phyloP scores from a whole-genome alignment of 805 yeast species.

The Wickerhamomyces ciferrii region DNA sequence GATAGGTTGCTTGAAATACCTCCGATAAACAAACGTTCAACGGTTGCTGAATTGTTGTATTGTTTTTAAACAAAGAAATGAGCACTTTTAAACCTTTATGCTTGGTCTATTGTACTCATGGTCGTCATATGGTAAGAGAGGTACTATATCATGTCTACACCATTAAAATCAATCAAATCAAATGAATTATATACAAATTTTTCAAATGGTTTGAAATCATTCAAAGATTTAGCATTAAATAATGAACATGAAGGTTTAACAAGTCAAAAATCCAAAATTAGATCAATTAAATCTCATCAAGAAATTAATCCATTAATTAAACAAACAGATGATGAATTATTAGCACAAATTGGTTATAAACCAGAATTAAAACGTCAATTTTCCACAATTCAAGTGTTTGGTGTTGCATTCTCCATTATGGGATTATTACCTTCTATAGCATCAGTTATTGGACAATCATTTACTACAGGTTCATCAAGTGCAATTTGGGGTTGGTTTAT shows the following conservation, averaged over 20 bases:
- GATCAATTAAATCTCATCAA: neutral
- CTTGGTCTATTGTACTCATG: too few species aligned
- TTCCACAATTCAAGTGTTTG: constrained; percentile 56
- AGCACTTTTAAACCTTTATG: too few species aligned
- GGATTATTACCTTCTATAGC: constrained; percentile 60
- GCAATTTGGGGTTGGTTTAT: constrained; percentile 73
- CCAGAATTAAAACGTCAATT: constrained; percentile 59
- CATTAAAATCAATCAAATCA: neutral
- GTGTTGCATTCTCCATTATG: constrained; percentile 65
- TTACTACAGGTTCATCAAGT: constrained; percentile 55
- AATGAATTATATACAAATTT: neutral
- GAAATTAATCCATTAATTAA: neutral
- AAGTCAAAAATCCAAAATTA: neutral
- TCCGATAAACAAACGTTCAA: too few species aligned
- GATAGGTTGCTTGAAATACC: too few species aligned
- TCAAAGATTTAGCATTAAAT: neutral
- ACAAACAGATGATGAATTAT: constrained; percentile 7
- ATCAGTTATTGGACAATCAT: constrained; percentile 35
- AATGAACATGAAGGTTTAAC: neutral
- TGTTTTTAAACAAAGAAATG: too few species aligned
- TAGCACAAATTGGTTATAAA: constrained; percentile 51
- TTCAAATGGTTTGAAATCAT: neutral
- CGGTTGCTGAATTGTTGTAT: too few species aligned
- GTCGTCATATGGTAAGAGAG: too few species aligned
- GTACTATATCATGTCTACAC: too few species aligned